A percentile compares a stretch with the other conserved stretches of the same genome.
Conservation (phyloP, 2,329 filamentous ascomycete species). For the Xylariaceae sp. region DNA sequence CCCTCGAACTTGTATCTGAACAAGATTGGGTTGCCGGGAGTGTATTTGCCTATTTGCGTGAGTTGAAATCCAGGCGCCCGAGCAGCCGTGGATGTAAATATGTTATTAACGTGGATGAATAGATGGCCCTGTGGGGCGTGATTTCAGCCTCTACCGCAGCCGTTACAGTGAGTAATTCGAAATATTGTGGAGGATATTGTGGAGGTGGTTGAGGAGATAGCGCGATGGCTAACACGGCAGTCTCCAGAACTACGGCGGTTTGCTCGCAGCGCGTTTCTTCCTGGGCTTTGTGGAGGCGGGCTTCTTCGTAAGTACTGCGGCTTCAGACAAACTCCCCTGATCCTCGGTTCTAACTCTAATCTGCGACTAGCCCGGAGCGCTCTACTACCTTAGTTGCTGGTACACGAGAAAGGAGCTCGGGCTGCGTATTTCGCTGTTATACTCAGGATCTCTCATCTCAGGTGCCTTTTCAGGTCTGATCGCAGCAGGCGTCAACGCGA, state of each 20-base stretch:
- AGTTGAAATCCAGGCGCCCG: slow-evolving; percentile 19
- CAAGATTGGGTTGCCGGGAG: slow-evolving; percentile 45
- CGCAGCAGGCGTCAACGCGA: slow-evolving; percentile 60
- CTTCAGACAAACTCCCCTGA: no score
- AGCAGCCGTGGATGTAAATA: no score
- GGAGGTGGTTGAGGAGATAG: background rate
- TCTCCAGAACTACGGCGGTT: slow-evolving; percentile 33
- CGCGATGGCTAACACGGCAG: background rate
- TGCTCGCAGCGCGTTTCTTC: slow-evolving; percentile 42
- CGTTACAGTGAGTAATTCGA: slow-evolving; percentile 27
- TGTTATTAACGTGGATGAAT: slow-evolving; percentile 13
- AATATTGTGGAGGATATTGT: no score
- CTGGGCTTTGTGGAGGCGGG: slow-evolving; percentile 43
- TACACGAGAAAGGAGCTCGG: slow-evolving; percentile 67
- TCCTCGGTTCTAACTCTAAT: background rate
- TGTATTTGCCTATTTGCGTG: slow-evolving; percentile 45
- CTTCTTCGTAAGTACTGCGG: slow-evolving; percentile 39
- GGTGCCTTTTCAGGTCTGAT: slow-evolving; percentile 68
- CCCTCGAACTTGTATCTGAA: slow-evolving; percentile 49
- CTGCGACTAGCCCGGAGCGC: slow-evolving; percentile 46
- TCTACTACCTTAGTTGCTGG: slow-evolving; percentile 63
- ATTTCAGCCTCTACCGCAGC: slow-evolving; percentile 42
- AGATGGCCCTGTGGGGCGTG: slow-evolving; percentile 48
- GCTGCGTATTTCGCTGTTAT: slow-evolving; percentile 61
- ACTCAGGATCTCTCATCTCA: slow-evolving; percentile 64